Conservation (phyloP, 2,329 filamentous ascomycete genomes). For the Cytospora piceae region DNA sequence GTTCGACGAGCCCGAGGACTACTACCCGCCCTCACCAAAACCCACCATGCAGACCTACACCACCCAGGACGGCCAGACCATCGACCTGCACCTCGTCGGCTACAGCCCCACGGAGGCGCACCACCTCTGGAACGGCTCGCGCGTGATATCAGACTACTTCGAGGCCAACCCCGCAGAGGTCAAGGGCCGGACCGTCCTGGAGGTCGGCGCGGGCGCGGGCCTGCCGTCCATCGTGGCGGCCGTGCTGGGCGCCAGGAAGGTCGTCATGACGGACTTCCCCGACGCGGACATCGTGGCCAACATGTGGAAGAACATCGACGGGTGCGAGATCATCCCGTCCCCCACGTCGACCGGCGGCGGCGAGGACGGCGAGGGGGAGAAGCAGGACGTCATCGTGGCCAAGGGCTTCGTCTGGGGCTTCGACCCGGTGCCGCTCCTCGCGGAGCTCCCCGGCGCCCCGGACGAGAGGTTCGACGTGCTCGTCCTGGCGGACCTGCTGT, state of each 20-base stretch:
- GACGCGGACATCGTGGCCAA: conserved; percentile 82
- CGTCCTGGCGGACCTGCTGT: conserved; percentile 86
- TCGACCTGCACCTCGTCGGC: conserved; percentile 80
- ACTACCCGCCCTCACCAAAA: conserved; percentile 75
- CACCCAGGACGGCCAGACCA: conserved; percentile 65
- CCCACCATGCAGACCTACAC: conserved; percentile 75
- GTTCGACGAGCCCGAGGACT: conserved; percentile 82
- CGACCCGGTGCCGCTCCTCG: conserved; percentile 60
- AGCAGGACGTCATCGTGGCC: conserved; percentile 52
- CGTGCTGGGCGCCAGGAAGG: conserved; percentile 68
- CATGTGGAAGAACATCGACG: conserved; percentile 74
- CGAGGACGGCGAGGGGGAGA: conserved; percentile 36
- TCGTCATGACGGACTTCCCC: conserved; percentile 87
- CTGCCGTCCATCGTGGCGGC: conserved; percentile 80
- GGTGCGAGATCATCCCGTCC: conserved; percentile 47
- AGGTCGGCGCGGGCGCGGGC: conserved; percentile 87
- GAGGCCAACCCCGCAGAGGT: conserved; percentile 70
- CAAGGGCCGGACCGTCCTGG: conserved; percentile 72
- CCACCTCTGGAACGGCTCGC: conserved; percentile 87
- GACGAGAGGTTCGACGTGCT: conserved; percentile 71
- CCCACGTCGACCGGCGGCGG: conserved; percentile 36
- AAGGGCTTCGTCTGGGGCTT: conserved; percentile 86
- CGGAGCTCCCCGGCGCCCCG: conserved; percentile 48
- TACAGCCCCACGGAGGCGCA: conserved; percentile 90
- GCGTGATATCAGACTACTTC: conserved; percentile 76